Conservation (phyloP, 768 basidiomycete genomes). For the Lepiota venenata region DNA sequence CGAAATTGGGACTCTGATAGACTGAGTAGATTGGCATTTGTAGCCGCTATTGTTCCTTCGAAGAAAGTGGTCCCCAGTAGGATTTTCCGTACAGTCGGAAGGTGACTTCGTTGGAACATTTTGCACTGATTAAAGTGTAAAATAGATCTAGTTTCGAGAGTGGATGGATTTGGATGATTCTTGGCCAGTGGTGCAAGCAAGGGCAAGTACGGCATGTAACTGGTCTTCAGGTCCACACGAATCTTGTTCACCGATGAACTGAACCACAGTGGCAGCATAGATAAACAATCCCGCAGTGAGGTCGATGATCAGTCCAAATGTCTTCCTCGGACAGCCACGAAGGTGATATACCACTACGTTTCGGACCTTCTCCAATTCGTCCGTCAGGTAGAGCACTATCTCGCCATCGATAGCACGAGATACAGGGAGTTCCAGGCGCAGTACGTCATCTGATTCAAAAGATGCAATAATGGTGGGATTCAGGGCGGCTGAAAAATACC, state of each 20-base stretch:
- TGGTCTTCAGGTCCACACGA: slow-evolving; percentile 3
- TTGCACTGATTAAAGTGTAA: neutral
- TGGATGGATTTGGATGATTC: neutral
- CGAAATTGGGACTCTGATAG: neutral
- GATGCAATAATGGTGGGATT: neutral
- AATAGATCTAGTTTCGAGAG: neutral
- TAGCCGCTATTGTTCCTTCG: neutral
- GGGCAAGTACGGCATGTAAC: neutral
- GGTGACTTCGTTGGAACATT: neutral
- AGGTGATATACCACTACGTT: neutral
- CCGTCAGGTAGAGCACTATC: neutral
- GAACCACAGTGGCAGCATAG: neutral
- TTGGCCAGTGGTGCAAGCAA: neutral
- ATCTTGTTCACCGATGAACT: neutral
- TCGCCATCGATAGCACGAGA: neutral
- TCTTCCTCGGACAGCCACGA: neutral
- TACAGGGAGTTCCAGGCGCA: neutral
- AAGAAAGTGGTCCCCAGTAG: neutral
- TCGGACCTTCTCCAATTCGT: neutral
- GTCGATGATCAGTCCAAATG: neutral
- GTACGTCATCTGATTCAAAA: neutral
- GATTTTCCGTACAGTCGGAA: neutral
- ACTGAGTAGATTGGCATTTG: neutral
- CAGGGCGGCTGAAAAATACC: slow-evolving; percentile 1
- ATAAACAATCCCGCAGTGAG: neutral